phyloP scores from a whole-genome alignment of 1,284 basidiomycete species.

The Rhizoctonia solani region DNA sequence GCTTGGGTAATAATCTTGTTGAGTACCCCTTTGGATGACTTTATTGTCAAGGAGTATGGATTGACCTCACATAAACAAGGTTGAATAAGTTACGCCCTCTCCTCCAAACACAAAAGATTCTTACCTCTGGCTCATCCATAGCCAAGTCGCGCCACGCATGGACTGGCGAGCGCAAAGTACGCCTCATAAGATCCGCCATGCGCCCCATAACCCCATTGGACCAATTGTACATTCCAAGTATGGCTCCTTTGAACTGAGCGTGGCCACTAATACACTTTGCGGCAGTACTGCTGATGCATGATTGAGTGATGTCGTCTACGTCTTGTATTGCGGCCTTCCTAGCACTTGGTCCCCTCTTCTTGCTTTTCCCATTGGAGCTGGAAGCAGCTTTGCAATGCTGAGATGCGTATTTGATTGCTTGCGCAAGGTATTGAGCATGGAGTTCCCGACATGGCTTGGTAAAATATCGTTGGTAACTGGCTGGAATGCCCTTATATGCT shows the following conservation, averaged over 20 bases:
- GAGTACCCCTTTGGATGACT: neutral
- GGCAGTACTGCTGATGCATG: neutral
- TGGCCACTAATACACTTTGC: neutral
- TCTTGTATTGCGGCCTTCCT: neutral
- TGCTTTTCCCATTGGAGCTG: neutral
- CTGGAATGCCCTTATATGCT: neutral
- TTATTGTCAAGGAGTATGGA: neutral
- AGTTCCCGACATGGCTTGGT: neutral
- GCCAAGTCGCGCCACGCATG: slow-evolving; percentile 10
- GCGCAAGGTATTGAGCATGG: neutral
- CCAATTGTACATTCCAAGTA: neutral
- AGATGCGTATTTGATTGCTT: neutral
- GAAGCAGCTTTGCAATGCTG: neutral
- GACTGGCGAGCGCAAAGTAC: neutral
- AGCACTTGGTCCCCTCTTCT: neutral
- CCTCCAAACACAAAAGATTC: neutral
- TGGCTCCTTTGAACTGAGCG: neutral
- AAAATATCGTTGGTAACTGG: neutral
- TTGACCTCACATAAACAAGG: neutral
- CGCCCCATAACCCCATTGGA: neutral
- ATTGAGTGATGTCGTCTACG: neutral
- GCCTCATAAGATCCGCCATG: neutral
- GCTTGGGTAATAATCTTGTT: neutral
- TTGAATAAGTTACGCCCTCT: neutral
- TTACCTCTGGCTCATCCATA: neutral